phyloP scores from a whole-genome alignment of 768 basidiomycete species.

The Pulveroboletus sp. region DNA sequence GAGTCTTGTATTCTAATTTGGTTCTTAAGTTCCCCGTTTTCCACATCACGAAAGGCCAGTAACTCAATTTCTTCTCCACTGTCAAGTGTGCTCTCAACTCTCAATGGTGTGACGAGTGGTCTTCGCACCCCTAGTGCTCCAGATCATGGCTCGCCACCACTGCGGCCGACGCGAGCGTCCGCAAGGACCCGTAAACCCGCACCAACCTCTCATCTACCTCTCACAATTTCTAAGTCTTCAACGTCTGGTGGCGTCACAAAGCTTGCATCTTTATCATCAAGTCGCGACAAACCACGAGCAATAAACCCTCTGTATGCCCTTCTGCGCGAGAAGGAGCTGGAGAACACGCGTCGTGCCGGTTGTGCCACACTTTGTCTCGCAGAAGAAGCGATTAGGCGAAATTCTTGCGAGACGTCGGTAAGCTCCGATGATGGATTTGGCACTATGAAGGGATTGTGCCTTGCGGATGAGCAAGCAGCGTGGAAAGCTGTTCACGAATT shows the following conservation, averaged over 20 bases:
- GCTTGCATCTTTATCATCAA: not conserved
- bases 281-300: slow-evolving; percentile 20
- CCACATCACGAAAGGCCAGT: not conserved
- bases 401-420: slow-evolving; percentile 21
- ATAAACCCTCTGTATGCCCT: slow-evolving; percentile 54
- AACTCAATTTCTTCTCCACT: slow-evolving; percentile 20
- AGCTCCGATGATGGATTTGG: slow-evolving; percentile 21
- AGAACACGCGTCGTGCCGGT: slow-evolving; percentile 33
- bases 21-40: slow-evolving; percentile 5
- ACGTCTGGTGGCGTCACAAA: not conserved
- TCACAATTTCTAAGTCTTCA: slow-evolving; percentile 6
- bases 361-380: slow-evolving; percentile 42
- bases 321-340: slow-evolving; percentile 45
- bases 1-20: not conserved
- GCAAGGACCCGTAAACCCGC: slow-evolving; percentile 18
- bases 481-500: slow-evolving; percentile 33
- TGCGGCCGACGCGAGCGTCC: slow-evolving; percentile 12
- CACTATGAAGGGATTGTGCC: slow-evolving; percentile 6
- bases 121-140: not conserved
- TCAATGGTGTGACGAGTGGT: not conserved
- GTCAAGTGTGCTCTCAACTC: slow-evolving; percentile 18
- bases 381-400: slow-evolving; percentile 36
- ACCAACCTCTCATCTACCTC: slow-evolving; percentile 8
- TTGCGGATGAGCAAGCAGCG: slow-evolving; percentile 38
- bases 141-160: slow-evolving; percentile 3